phyloP scores from a whole-genome alignment of 257 asterid species.

The Lycium ferocissimum region DNA sequence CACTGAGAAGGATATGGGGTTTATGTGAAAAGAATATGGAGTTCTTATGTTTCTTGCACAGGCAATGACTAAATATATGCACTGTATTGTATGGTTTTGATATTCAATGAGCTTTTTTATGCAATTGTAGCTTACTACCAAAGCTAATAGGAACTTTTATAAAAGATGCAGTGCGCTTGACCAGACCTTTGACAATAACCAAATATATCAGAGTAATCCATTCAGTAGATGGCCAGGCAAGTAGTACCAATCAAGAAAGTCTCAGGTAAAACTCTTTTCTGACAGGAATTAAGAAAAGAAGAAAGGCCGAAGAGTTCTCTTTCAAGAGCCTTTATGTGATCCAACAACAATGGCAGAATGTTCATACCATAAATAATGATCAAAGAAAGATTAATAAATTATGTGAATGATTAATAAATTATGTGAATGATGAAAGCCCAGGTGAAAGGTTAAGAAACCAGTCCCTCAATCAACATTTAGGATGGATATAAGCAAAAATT shows the following conservation, averaged over 20 bases:
- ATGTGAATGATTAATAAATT: not conserved
- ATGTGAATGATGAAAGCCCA: not conserved
- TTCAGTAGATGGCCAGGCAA: not conserved
- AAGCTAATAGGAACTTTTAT: not conserved
- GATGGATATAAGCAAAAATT: not conserved
- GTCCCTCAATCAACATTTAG: not conserved
- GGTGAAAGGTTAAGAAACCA: not conserved
- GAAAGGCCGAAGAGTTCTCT: not conserved
- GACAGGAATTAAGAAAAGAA: not conserved
- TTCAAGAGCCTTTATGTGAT: not conserved
- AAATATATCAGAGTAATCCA: not conserved
- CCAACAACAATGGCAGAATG: not conserved
- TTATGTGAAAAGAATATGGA: not conserved
- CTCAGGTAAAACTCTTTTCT: not conserved
- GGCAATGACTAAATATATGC: not conserved
- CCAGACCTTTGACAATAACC: not conserved
- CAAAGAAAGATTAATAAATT: slow-evolving; percentile 2
- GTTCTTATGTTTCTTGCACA: not conserved
- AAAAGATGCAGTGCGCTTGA: no score
- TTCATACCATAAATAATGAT: not conserved
- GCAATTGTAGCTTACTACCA: not conserved
- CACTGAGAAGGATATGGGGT: not conserved
- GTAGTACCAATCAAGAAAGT: not conserved
- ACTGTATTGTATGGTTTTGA: not conserved
- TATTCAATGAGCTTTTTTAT: not conserved